Base-by-base conservation (phyloP, 2,329 filamentous ascomycete genomes). In the Colletotrichum limetticola region DNA sequence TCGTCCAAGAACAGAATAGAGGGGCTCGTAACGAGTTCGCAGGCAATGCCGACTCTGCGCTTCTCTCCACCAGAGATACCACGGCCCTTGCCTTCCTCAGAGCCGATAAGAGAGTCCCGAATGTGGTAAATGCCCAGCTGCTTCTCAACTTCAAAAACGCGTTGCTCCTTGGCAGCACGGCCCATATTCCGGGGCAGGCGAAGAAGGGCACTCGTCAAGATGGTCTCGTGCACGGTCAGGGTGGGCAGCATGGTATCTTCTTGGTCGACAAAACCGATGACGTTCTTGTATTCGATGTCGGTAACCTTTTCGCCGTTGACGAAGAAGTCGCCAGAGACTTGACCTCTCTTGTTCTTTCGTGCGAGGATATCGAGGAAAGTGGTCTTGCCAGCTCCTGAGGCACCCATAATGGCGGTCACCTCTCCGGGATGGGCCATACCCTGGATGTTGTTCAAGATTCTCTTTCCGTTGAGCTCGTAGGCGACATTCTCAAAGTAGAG, bases 61-160 rank as follows among this genome's bases (percentile, higher is more conserved):
- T 98, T 98, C 84, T 99, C 97, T 75, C 97, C 97, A 65, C 97
- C 97, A 68, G 97, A 99, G 67, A 99, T 98, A 35, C 97, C 97
- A 74, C 97, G 94, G 12, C 95, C 95, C 74, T 93, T 95, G 64
- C 94, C 95, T 84, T 99, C 97, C 83, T 98, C 97, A 0, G 96
- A 98, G 2, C 97, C 97, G 78, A 99, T 98, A 64, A 98, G 87
- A 55, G 97, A 97, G 81, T 99, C 94, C 66, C 94, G 94, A 77
- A 99, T 99, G 79, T 96, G 93, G 78, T 94, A 91, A 74, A 99
- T 98, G 1, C 97, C 97, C 66, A 99, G 91, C 82, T 99, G 96
- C 79, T 94, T 95, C 84, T 98, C 97, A 4, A 99, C 95, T 78
- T 99, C 97, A 72, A 93, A 90, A 0, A 97, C 97, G 75, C 93